Conservation (phyloP, 805 yeast species). For the Candida endomychidarum region DNA sequence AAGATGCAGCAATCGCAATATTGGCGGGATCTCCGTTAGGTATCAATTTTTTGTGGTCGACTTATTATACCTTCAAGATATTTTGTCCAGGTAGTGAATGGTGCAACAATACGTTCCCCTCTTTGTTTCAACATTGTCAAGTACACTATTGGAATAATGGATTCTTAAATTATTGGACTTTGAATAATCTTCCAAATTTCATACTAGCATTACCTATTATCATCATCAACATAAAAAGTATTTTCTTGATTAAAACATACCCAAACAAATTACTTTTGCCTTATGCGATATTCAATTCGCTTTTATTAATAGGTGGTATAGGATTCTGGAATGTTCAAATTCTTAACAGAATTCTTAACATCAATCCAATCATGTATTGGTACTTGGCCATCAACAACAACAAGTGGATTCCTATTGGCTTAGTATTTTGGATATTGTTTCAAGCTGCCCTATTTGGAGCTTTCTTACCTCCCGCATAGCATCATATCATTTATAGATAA, state of each 20-base stretch:
- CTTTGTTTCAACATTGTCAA: slow-evolving; percentile 73
- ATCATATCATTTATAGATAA: background rate
- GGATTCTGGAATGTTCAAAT: slow-evolving; percentile 84
- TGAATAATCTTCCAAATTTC: slow-evolving; percentile 80
- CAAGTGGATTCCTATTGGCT: slow-evolving; percentile 15
- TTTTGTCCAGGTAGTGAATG: slow-evolving; percentile 78
- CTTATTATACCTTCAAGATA: slow-evolving; percentile 50
- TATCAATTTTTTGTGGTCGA: slow-evolving; percentile 44
- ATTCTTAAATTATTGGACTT: slow-evolving; percentile 77
- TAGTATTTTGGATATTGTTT: slow-evolving; percentile 60
- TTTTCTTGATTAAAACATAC: slow-evolving; percentile 17
- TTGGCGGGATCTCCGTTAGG: slow-evolving; percentile 60
- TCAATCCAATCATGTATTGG: slow-evolving; percentile 78
- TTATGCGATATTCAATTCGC: slow-evolving; percentile 39
- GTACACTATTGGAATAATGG: slow-evolving; percentile 83
- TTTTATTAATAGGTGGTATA: slow-evolving; percentile 51
- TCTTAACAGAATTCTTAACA: slow-evolving; percentile 73
- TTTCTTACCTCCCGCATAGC: slow-evolving; percentile 91
- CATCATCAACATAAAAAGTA: slow-evolving; percentile 34
- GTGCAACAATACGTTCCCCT: slow-evolving; percentile 62
- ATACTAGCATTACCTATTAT: slow-evolving; percentile 70
- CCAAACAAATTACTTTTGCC: slow-evolving; percentile 36
- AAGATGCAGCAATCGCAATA: slow-evolving; percentile 7
- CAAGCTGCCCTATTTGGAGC: slow-evolving; percentile 76
- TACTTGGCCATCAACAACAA: slow-evolving; percentile 43